Evolutionary conservation across 176 grass and related monocot species (phyloP), one percentile per base, ranked within the genome.

Genomic region (maize (Zea mays)): DNA sequence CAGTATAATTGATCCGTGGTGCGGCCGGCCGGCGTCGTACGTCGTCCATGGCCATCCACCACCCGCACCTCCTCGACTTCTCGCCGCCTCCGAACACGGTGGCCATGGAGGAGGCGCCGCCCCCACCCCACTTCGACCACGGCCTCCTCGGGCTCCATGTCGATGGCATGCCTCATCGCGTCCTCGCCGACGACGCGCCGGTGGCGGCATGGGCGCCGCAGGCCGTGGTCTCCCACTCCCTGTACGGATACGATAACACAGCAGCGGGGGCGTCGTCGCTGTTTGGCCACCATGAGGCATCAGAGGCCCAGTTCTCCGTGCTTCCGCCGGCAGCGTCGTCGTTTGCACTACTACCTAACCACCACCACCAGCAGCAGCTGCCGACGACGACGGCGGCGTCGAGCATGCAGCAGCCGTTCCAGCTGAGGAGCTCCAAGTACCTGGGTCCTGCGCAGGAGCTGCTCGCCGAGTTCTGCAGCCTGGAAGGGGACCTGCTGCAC

Each of bases 391-490:
- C 36, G 40, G 10, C 56, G 15, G 2, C 50, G 20, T 13, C 45
- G 37, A 41, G 20, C 75, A 46, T 73, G 52, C 64, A 77, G 49
- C 67, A 75, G 56, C 75, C 71, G 34, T 91, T 91, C 75, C 83
- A 80, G 38, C 33, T 91, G 3, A 76, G 65, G 69, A 84, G 40
- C 47, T 91, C 86, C 65, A 87, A 13, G 81, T 89, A 62, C 60
- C 62, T 95, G 17, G 73, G n/a, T 5, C 83, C 84, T 2, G 86
- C 49, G 13, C 75, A 6, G 77, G 86, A 89, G 16, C 73, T 95
- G 54, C 72, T 95, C 47, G 4, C 7, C 3, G 92, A 89, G 56
- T 86, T 89, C 50, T 95, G 92, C 64, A 82, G 61, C 79, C 67
- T 90, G 1, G 64, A 76, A 59, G 84, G 62, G 6, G 78, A 84